These are phyloP conservation scores for Ceratopteris richardii DNA, from an alignment of 75 land plant genomes.

Conservation along the genomic window DNA sequence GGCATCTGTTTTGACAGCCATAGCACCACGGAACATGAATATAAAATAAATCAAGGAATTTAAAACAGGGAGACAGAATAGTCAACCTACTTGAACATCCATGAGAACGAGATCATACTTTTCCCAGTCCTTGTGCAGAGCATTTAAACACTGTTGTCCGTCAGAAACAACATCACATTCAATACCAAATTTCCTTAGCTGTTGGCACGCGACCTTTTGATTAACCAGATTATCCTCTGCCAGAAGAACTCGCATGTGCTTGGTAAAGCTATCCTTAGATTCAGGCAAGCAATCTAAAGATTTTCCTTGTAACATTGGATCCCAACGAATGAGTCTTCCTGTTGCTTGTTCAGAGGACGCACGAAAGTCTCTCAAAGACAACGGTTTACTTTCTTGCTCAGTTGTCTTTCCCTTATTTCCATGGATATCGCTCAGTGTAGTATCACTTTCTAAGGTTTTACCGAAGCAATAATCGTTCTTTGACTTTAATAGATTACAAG, in stretches of 20 bases:
- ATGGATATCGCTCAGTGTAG: too few relatives aligned
- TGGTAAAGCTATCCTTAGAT: background rate
- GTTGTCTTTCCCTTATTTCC: too few relatives aligned
- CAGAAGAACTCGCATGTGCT: slow-evolving; percentile 32
- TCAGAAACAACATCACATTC: slow-evolving; percentile 34
- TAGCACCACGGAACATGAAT: background rate
- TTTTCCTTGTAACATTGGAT: too few relatives aligned
- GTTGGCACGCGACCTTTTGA: slow-evolving; percentile 43
- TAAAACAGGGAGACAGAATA: background rate
- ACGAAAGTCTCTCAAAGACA: too few relatives aligned
- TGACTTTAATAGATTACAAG: too few relatives aligned
- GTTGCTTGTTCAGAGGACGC: too few relatives aligned
- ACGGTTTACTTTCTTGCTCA: too few relatives aligned
- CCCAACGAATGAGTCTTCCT: too few relatives aligned
- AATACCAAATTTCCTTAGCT: slow-evolving; percentile 35
- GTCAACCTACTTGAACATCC: slow-evolving; percentile 44
- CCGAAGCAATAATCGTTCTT: too few relatives aligned
- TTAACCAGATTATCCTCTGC: slow-evolving; percentile 42
- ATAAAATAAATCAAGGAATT: too few relatives aligned
- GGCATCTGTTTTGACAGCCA: slow-evolving; percentile 26
- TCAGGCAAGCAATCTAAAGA: background rate
- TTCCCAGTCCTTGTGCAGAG: slow-evolving; percentile 26
- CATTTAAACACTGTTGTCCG: slow-evolving; percentile 35
- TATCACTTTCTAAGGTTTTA: too few relatives aligned
- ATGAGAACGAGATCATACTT: slow-evolving; percentile 35